Conservation (phyloP, 805 yeast species). For the Kodamaea nitidulidarum region DNA sequence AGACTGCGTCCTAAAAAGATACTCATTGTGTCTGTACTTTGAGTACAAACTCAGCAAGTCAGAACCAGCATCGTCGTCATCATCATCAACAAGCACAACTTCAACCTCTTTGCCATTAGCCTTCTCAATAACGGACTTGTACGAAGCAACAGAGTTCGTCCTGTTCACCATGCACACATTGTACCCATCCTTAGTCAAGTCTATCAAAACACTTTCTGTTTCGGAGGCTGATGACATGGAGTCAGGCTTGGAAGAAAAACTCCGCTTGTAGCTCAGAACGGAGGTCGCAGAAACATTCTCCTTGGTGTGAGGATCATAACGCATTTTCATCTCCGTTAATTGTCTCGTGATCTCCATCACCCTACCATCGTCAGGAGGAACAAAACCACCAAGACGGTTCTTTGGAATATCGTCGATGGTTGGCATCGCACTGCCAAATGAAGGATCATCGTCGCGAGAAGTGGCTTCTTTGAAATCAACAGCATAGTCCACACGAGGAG, state of each 20-base stretch:
- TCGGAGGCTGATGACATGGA: constrained; percentile 29
- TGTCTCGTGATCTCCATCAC: constrained; percentile 9
- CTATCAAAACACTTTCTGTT: constrained; percentile 37
- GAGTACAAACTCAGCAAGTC: constrained; percentile 41
- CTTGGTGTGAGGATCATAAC: neutral
- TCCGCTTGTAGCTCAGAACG: constrained; percentile 28
- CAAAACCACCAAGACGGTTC: constrained; percentile 8
- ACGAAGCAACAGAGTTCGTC: constrained; percentile 32
- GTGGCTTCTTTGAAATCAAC: constrained; percentile 40
- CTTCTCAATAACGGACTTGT: constrained; percentile 37
- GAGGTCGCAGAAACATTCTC: constrained; percentile 11
- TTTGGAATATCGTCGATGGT: constrained; percentile 12
- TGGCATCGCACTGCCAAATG: constrained; percentile 8
- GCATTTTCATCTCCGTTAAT: constrained; percentile 9
- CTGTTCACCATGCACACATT: constrained; percentile 36
- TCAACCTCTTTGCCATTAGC: constrained; percentile 38
- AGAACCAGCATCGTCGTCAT: constrained; percentile 22
- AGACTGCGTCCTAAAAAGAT: constrained; percentile 26
- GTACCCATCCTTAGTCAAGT: constrained; percentile 38
- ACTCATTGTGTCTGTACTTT: constrained; percentile 27
- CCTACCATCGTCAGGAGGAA: constrained; percentile 4
- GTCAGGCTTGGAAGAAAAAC: constrained; percentile 25
- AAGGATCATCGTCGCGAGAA: constrained; percentile 6
- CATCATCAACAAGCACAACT: constrained; percentile 41
- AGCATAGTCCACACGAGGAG: constrained; percentile 31